Evolutionary conservation across 768 basidiomycete genomes (phyloP).

Genomic region (Rhodotorula diobovata): DNA sequence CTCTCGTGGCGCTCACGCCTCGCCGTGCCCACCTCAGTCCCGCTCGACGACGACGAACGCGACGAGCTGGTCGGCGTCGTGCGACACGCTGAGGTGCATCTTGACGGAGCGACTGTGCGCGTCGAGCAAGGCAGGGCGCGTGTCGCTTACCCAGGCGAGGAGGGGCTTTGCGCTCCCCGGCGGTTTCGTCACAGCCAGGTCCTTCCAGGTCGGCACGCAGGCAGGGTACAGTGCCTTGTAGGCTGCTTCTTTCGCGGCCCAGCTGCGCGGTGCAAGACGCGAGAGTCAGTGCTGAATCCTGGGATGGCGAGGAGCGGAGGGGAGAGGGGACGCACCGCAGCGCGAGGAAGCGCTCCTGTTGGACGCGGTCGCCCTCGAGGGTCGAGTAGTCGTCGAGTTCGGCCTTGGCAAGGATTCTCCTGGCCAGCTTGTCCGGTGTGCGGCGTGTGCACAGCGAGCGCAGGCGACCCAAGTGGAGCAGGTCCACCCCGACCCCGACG

Average conservation of each 20-base stretch:
- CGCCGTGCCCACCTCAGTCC: no score
- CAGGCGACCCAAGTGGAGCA: conserved; percentile 67
- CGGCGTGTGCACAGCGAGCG: conserved; percentile 55
- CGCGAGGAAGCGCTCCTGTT: conserved; percentile 58
- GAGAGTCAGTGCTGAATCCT: conserved; percentile 17
- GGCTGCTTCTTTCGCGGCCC: conserved; percentile 77
- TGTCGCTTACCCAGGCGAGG: not conserved
- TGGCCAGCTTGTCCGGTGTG: conserved; percentile 53
- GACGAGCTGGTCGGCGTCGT: conserved; percentile 69
- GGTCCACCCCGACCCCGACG: conserved; percentile 70
- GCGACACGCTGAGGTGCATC: conserved; percentile 70
- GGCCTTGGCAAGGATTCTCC: conserved; percentile 59
- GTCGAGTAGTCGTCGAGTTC: conserved; percentile 54
- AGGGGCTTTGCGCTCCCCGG: conserved; percentile 33
- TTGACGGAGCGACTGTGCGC: conserved; percentile 46
- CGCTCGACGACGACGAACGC: conserved; percentile 28
- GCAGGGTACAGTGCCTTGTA: conserved; percentile 76
- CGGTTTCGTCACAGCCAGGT: conserved; percentile 54
- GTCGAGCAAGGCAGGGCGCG: conserved; percentile 45
- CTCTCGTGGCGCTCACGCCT: no score
- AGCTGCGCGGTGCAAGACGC: conserved; percentile 52
- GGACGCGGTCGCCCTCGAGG: conserved; percentile 34
- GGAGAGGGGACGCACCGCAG: conserved; percentile 58
- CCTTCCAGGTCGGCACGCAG: conserved; percentile 66
- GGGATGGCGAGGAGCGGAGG: not conserved